Conservation (phyloP, 306 rosid species). For the Glycine tomentella region DNA sequence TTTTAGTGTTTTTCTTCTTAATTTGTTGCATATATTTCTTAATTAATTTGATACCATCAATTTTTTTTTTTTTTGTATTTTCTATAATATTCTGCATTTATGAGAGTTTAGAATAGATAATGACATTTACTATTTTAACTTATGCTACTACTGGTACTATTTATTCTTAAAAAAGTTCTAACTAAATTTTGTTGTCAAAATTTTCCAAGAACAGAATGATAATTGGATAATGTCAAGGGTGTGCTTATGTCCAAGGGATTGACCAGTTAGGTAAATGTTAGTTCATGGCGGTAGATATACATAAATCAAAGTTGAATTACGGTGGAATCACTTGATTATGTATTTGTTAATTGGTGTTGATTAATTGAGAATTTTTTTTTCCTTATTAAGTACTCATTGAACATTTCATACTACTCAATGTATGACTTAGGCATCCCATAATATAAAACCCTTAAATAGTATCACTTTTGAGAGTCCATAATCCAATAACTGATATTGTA, state of each 20-base stretch:
- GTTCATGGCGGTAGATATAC: not conserved
- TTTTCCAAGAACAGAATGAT: not conserved
- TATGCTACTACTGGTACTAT: not conserved
- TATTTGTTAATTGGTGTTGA: too few species aligned
- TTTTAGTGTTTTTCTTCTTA: too few species aligned
- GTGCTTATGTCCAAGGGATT: not conserved
- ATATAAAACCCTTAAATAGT: too few species aligned
- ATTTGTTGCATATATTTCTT: not conserved
- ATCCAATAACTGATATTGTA: too few species aligned
- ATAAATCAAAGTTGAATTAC: not conserved
- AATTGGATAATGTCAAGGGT: not conserved
- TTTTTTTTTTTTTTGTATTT: not conserved
- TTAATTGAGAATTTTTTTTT: too few species aligned
- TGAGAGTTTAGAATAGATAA: not conserved
- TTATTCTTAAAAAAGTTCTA: too few species aligned
- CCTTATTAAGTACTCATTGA: too few species aligned
- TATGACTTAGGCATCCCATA: too few species aligned
- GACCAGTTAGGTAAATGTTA: not conserved
- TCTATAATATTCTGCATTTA: not conserved
- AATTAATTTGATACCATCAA: not conserved
- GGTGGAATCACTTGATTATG: too few species aligned
- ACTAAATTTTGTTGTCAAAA: not conserved
- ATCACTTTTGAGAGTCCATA: too few species aligned
- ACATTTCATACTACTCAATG: too few species aligned
- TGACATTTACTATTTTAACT: not conserved